These are phyloP conservation scores for Protomyces inundatus DNA, from an alignment of 1,139 yeast genomes.

Conservation along the genomic window DNA sequence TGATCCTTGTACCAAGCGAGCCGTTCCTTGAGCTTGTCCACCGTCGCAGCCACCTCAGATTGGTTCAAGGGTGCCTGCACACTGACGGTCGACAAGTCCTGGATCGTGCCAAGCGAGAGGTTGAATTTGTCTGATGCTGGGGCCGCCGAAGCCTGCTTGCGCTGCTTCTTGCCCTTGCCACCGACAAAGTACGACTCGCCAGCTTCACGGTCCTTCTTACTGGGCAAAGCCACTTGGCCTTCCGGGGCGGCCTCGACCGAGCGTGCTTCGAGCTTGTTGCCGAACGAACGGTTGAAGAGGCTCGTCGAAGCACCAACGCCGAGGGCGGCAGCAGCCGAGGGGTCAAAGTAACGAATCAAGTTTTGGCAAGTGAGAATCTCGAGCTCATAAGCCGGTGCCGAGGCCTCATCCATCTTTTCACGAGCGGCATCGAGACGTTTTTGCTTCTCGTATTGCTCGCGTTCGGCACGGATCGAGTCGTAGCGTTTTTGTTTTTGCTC, in stretches of 20 bases:
- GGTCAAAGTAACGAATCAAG: slow-evolving; percentile 69
- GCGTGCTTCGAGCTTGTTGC: slow-evolving; percentile 35
- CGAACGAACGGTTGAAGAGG: slow-evolving; percentile 14
- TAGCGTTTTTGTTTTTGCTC: slow-evolving; percentile 50
- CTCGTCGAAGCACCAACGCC: slow-evolving; percentile 29
- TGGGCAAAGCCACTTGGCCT: slow-evolving; percentile 34
- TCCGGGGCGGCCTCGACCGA: slow-evolving; percentile 38
- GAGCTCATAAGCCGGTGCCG: slow-evolving; percentile 71
- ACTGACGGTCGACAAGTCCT: slow-evolving; percentile 69
- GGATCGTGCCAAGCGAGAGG: slow-evolving; percentile 75
- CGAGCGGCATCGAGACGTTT: slow-evolving; percentile 44
- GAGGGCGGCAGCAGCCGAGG: slow-evolving; percentile 56
- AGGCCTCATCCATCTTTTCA: slow-evolving; percentile 67
- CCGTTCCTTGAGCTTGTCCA: slow-evolving; percentile 68
- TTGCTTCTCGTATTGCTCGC: slow-evolving; percentile 41
- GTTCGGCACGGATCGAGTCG: slow-evolving; percentile 55
- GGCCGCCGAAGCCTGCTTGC: slow-evolving; percentile 37
- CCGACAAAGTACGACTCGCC: slow-evolving; percentile 52
- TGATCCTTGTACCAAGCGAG: slow-evolving; percentile 62
- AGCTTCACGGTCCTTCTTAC: slow-evolving; percentile 57
- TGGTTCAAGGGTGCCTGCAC: slow-evolving; percentile 73
- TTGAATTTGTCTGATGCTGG: slow-evolving; percentile 50
- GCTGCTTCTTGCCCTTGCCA: slow-evolving; percentile 50
- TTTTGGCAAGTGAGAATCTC: slow-evolving; percentile 71
- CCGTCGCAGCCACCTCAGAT: slow-evolving; percentile 65